Percentiles rank a stretch among this genome's conserved stretches.
These are phyloP conservation scores for Aspergillus eucalypticola DNA, from an alignment of 2,329 filamentous ascomycete species.

Conservation along the genomic window DNA sequence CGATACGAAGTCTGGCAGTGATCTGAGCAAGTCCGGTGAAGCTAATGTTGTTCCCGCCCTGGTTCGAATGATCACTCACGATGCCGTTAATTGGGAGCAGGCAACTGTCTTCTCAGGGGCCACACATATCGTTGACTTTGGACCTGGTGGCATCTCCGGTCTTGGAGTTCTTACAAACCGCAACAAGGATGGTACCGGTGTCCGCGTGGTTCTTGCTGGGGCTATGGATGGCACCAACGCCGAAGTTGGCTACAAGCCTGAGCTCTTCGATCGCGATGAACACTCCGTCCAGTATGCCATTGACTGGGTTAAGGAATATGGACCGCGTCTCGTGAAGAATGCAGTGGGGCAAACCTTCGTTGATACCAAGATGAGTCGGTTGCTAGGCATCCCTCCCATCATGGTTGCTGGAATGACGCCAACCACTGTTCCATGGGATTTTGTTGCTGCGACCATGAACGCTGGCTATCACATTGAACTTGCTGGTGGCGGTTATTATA, in stretches of 20 bases:
- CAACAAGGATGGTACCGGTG: slow-evolving; percentile 98
- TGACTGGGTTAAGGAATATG: slow-evolving; percentile 97
- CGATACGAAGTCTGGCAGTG: slow-evolving; percentile 84
- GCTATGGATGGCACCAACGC: slow-evolving; percentile 85
- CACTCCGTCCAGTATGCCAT: slow-evolving; percentile 92
- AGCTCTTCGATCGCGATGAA: slow-evolving; percentile 95
- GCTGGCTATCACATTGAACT: slow-evolving; percentile 93
- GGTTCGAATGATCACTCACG: slow-evolving; percentile 89
- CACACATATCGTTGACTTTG: slow-evolving; percentile 94
- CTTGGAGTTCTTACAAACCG: slow-evolving; percentile 94
- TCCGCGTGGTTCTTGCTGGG: slow-evolving; percentile 92
- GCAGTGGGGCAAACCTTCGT: slow-evolving; percentile 87
- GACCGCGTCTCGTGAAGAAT: slow-evolving; percentile 87
- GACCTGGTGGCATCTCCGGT: slow-evolving; percentile 93
- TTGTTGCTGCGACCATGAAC: slow-evolving; percentile 89
- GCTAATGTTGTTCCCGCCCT: slow-evolving; percentile 83
- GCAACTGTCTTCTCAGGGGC: slow-evolving; percentile 88
- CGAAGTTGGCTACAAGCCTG: slow-evolving; percentile 96
- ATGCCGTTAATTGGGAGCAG: slow-evolving; percentile 93
- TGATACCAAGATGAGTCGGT: slow-evolving; percentile 92
- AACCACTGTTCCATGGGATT: slow-evolving; percentile 84
- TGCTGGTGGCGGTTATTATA: slow-evolving; percentile 86
- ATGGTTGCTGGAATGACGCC: slow-evolving; percentile 95
- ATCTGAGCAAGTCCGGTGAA: slow-evolving; percentile 69
- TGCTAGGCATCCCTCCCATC: slow-evolving; percentile 79